Conservation (phyloP, 2,329 filamentous ascomycete species). For the Elsinoe arachidis region DNA sequence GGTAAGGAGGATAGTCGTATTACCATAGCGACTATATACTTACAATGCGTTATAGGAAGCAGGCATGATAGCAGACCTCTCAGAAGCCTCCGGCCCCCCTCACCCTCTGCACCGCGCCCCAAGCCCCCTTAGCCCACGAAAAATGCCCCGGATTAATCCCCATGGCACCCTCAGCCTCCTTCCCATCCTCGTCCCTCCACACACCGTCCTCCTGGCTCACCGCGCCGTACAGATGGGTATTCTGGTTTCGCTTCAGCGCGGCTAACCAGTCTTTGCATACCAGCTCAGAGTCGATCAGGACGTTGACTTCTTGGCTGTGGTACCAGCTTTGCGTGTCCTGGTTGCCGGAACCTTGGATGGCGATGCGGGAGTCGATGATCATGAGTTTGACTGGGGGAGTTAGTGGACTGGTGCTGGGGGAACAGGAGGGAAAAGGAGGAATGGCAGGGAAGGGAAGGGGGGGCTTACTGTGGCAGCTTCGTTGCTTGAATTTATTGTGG, state of each 20-base stretch:
- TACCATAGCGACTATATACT: no score
- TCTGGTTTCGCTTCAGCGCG: slow-evolving; percentile 56
- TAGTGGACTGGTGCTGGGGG: neutral
- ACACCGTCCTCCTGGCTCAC: slow-evolving; percentile 49
- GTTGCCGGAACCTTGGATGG: slow-evolving; percentile 67
- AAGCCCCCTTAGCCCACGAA: slow-evolving; percentile 49
- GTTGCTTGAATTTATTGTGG: slow-evolving; percentile 54
- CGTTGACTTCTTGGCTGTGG: slow-evolving; percentile 68
- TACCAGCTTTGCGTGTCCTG: slow-evolving; percentile 76
- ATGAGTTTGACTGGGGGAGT: slow-evolving; percentile 54
- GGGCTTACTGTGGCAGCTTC: slow-evolving; percentile 52
- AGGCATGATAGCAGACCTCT: neutral
- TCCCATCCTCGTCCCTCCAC: slow-evolving; percentile 47
- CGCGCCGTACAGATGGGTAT: slow-evolving; percentile 52
- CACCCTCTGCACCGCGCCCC: slow-evolving; percentile 51
- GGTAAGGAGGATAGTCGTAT: no score
- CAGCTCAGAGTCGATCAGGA: slow-evolving; percentile 58
- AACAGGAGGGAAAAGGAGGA: no score
- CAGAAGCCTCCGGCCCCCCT: slow-evolving; percentile 18
- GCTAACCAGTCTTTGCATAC: slow-evolving; percentile 43
- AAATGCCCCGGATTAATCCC: slow-evolving; percentile 45
- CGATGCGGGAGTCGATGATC: slow-evolving; percentile 61
- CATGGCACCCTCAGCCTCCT: slow-evolving; percentile 34
- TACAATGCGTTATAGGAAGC: no score
- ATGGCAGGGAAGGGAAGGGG: neutral